phyloP scores from a whole-genome alignment of 139 green algal species.

The Eudorina sp. region DNA sequence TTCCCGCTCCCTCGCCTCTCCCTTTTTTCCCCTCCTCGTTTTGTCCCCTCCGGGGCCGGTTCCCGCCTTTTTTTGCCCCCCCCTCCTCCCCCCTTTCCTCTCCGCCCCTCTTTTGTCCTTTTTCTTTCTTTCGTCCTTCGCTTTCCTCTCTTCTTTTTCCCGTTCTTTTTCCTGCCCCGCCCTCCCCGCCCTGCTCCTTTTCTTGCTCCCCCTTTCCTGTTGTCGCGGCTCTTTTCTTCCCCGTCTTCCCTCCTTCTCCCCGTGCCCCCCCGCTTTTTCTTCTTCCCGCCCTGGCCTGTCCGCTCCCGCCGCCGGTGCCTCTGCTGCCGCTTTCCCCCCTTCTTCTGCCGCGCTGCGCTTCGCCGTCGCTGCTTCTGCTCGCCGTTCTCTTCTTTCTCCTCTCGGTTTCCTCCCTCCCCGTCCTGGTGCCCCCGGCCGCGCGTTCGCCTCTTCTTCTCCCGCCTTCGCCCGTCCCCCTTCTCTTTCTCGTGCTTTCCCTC shows the following conservation, averaged over 20 bases:
- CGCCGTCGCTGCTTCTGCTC: not conserved
- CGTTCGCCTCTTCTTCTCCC: not conserved
- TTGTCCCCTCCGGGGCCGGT: not conserved
- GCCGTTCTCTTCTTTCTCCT: constrained; percentile 1
- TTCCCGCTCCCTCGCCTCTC: not conserved
- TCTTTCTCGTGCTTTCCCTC: not conserved
- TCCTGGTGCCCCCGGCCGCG: not conserved
- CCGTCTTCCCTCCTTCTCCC: not conserved
- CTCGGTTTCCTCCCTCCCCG: not conserved
- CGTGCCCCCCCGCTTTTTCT: not conserved
- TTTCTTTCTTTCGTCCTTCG: not conserved
- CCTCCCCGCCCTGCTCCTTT: not conserved
- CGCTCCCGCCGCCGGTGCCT: not conserved
- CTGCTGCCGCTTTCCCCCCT: not conserved
- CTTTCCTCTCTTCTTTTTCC: not conserved
- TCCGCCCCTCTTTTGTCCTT: not conserved
- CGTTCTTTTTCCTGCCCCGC: not conserved
- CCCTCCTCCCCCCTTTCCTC: too few species aligned
- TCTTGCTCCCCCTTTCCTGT: not conserved
- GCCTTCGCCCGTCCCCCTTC: not conserved
- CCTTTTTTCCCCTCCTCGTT: not conserved
- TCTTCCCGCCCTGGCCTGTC: not conserved
- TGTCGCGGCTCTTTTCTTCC: constrained; percentile 17
- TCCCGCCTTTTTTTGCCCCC: not conserved
- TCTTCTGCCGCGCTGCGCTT: not conserved